Base-by-base conservation (phyloP, 2,329 filamentous ascomycete genomes). In the Colletotrichum cereale region DNA sequence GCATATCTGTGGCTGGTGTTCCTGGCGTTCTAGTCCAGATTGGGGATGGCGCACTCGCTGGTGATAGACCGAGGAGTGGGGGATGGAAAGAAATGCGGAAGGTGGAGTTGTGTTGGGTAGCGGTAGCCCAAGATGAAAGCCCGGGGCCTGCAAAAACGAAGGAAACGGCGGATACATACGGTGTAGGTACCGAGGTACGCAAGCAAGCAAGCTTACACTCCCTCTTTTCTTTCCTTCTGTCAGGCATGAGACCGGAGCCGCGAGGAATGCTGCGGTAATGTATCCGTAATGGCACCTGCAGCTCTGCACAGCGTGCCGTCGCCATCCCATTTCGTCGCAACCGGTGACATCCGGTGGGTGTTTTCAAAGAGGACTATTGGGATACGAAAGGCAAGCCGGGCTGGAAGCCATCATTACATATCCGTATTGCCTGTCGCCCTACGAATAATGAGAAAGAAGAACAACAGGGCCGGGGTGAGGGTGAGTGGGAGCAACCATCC, bases 1-100 rank as follows among this genome's bases (percentile, higher is more conserved):
- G 53, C 52, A 63, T 55, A 60, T 68, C 58, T 64, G 65, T 72
- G 69, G 69, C 69, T 69, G 60, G 52, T 72, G 69, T 40, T 18
- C n/a, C 52, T 55, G 38, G 1, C 0, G 16, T 2, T 2, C 44
- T 53, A 58, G 26, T 21, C 53, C 34, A 5, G 5, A 21, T 50
- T 16, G 5, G 60, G 58, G 4, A 10, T 60, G 31, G 69, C 24
- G 29, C 12, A 6, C 21, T 64, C 14, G 29, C 24, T 62, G 42
- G 34, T 26, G 42, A 26, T 26, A 29, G 44, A 29, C 63, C 38
- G 38, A 24, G 29, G n/a, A 55, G 31, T 38, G 53, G 50, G 65
- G 38, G 47, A 68, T 55, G 26, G 61, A 66, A 55, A 60, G 53
- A 66, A 57, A 34, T 36, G 29, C 52, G 44, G 65, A 60, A 53